Evolutionary conservation across 352 stramenopile species (phyloP), one percentile per base, ranked within the genome.

Genomic region (Globisporangium nodosum): DNA sequence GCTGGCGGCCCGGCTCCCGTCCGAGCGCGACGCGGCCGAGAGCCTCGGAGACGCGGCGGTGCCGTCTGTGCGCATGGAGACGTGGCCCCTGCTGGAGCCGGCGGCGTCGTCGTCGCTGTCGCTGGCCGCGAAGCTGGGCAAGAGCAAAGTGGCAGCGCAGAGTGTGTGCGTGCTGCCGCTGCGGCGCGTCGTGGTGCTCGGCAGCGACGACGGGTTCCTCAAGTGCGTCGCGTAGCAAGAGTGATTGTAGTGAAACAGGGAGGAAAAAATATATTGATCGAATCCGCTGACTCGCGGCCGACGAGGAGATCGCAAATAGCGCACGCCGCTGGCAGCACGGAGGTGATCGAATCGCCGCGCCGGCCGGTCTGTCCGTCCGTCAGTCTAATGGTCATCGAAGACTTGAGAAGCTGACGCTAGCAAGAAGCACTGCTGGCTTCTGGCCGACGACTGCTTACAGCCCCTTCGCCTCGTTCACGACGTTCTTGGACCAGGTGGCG

Each of bases 381-480:
- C 20, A 16, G 42, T 48, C 42, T 48, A 48, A 6, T 45, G 18
- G 12, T 45, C 9, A 0, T 5, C 33, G 33, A 37, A 37, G 33
- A 37, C 33, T 37, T 11, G 24, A 27, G 24, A 27, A 27, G 24
- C 24, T 27, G 24, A 27, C 24, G 24, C 1, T 27, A 27, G 24
- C 24, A 27, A 27, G 24, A 27, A 27, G 24, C 24, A 27, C 24
- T 27, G 24, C 24, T 27, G 24, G 24, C 24, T 27, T 27, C 24
- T 27, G 24, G 2, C 24, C 24, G 24, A 27, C 24, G 24, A 27
- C 24, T 33, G 18, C 46, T 58, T 84, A 79, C 35, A 90, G 63
- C 21, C 76, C 74, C 74, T 92, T 92, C 70, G 78, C 56, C 66
- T 92, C 81, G 74, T 92, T 92, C 58, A 92, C 68, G 59, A 65